phyloP scores from a whole-genome alignment of 2,329 filamentous ascomycete genomes.

The Colletotrichum filicis region DNA sequence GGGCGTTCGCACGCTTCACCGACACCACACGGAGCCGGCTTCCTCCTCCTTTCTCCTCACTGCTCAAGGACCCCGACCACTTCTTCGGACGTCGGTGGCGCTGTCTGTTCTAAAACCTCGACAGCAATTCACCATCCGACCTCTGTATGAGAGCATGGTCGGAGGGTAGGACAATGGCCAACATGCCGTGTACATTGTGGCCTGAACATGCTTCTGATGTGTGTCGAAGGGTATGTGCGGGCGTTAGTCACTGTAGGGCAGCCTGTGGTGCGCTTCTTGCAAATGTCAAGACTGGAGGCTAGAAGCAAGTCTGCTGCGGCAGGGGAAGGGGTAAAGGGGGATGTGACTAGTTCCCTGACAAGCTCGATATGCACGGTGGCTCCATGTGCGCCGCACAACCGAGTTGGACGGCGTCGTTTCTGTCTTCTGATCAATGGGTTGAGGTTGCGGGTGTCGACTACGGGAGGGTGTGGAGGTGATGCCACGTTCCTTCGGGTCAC shows the following conservation, averaged over 20 bases:
- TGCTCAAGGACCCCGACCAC: neutral
- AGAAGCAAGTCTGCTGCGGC: neutral
- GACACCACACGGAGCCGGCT: neutral
- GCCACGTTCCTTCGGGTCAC: conserved; percentile 12
- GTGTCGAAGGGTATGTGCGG: neutral
- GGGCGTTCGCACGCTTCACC: conserved; percentile 7
- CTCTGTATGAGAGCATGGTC: neutral
- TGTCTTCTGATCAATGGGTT: conserved; percentile 2
- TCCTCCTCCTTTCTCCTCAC: neutral
- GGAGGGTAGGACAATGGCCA: neutral
- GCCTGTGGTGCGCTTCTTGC: conserved; percentile 8
- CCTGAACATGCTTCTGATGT: neutral
- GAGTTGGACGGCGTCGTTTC: neutral
- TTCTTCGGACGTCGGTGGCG: neutral
- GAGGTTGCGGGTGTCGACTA: neutral
- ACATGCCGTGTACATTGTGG: neutral
- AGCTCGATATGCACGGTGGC: neutral
- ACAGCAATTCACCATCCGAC: no score
- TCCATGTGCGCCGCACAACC: neutral
- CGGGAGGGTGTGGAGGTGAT: neutral
- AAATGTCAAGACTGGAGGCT: conserved; percentile 7
- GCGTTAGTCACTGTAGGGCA: neutral
- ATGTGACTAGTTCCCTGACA: conserved; percentile 2
- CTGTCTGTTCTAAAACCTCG: neutral
- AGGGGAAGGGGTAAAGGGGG: neutral